Percentiles rank a stretch among this genome's conserved stretches.
Evolutionary conservation across 805 yeast species (phyloP).

Genomic region (Sugiyamaella floridensis): DNA sequence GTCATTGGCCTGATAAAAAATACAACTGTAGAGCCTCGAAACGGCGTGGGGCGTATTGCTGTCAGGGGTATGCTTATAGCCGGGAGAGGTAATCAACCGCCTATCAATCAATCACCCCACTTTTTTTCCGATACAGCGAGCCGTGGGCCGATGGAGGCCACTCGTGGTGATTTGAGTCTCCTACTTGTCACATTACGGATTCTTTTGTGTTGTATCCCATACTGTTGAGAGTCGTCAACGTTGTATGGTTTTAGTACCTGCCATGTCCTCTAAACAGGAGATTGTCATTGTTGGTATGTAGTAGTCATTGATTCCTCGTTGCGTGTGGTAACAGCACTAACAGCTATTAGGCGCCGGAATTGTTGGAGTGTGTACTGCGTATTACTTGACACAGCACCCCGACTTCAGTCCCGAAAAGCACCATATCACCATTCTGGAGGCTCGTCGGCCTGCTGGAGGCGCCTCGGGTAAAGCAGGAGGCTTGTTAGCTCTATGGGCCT

Average conservation of each 20-base stretch:
- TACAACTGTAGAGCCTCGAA: too few relatives aligned
- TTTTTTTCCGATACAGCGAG: background rate
- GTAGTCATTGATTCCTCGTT: background rate
- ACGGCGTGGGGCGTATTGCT: too few relatives aligned
- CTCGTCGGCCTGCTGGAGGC: slow-evolving; percentile 92
- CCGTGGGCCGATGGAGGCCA: background rate
- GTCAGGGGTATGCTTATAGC: background rate
- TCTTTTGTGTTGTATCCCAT: background rate
- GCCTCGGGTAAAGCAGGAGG: slow-evolving; percentile 99
- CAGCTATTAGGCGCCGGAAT: slow-evolving; percentile 63
- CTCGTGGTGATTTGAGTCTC: background rate
- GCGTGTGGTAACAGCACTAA: slow-evolving; percentile 9
- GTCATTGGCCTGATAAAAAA: too few relatives aligned
- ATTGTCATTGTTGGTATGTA: slow-evolving; percentile 67
- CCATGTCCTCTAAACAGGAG: slow-evolving; percentile 45
- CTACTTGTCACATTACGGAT: background rate
- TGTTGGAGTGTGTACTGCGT: slow-evolving; percentile 92
- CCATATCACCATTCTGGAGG: slow-evolving; percentile 79
- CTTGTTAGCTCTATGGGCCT: slow-evolving; percentile 88
- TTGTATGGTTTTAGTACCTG: background rate
- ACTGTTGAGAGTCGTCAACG: background rate
- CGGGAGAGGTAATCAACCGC: background rate
- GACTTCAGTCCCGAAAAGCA: slow-evolving; percentile 62
- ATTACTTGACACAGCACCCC: slow-evolving; percentile 78
- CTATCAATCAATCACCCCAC: background rate